Evolutionary conservation across 768 basidiomycete genomes (phyloP), one percentile per base, ranked within the genome.

Genomic region (Antrodiella citrinella): DNA sequence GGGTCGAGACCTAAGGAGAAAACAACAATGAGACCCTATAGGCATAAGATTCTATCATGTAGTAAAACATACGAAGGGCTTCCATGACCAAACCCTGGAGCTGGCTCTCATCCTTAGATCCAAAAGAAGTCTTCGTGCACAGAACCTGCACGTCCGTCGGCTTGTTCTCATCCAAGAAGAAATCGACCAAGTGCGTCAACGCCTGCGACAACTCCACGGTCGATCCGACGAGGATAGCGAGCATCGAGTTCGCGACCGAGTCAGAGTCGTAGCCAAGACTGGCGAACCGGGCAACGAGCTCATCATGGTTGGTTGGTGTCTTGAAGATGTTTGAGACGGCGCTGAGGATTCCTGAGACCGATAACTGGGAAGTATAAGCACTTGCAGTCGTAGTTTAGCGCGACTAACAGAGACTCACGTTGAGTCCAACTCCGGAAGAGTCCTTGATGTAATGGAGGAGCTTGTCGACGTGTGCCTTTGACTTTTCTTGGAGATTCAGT

Each of bases 181-280:
- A 64, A 62, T 91, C 78, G 53, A 89, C 60, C 15, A 79, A 68
- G 52, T 91, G 84, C 9, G 83, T 78, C 49, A 84, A 59, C 1
- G 78, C 86, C 48, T 91, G 73, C 7, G 82, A 78, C 35, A 91
- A 63, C 64, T 90, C 86, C 10, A 82, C 81, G 4, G 79, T 77
- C 10, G 77, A 68, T 25, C 77, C 76, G 50, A 90, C 77, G 68
- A 90, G 70, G 23, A 91, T 65, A 18, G 86, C 86, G 38, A 92
- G 64, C 13, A 89, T 69, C 25, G 77, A 80, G 62, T 87, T 88
- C 4, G 82, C 75, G 4, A 86, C 67, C 48, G 81, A 72, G 51
- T 88, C 83, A 0, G 71, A 68, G 3, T 80, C 74, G 41, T 74
- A 73, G 1, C 79, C 78, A 20, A 81, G 64, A 19, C 72, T 77